Evolutionary conservation across 352 stramenopile genomes (phyloP).

Genomic region (Phytophthora pistaciae): DNA sequence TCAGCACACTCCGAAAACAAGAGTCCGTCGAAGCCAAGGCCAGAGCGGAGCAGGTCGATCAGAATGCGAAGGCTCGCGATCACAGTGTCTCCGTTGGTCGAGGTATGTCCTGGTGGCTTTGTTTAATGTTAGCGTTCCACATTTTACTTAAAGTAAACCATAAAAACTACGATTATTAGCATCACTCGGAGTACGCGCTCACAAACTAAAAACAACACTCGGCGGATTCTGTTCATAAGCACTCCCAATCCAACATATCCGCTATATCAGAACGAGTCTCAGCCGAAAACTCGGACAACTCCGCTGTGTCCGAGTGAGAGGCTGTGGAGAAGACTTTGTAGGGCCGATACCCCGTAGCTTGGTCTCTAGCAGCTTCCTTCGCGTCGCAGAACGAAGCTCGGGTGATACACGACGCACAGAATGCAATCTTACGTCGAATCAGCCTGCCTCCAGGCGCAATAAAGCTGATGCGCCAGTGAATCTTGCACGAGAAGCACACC

Average conservation of each 20-base stretch:
- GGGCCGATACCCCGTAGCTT: neutral
- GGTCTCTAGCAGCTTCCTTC: conserved; percentile 9
- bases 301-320: neutral
- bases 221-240: neutral
- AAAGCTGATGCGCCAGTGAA: conserved; percentile 34
- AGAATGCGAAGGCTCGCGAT: too few species aligned
- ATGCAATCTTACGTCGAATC: conserved; percentile 27
- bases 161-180: too few species aligned
- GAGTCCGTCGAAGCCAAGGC: too few species aligned
- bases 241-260: neutral
- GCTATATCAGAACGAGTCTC: neutral
- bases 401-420: conserved; percentile 37
- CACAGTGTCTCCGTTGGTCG: too few species aligned
- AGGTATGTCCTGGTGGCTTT: too few species aligned
- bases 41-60: too few species aligned
- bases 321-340: neutral
- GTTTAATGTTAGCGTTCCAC: too few species aligned
- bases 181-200: neutral
- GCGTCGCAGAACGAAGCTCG: conserved; percentile 13
- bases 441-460: conserved; percentile 17
- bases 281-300: neutral
- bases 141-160: too few species aligned
- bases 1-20: too few species aligned
- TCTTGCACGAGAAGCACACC: conserved; percentile 27
- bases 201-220: neutral